Percentiles rank a stretch among this genome's conserved stretches.
These are phyloP conservation scores for Phytophthora brassicae DNA, from an alignment of 352 stramenopile genomes.

Conservation along the genomic window DNA sequence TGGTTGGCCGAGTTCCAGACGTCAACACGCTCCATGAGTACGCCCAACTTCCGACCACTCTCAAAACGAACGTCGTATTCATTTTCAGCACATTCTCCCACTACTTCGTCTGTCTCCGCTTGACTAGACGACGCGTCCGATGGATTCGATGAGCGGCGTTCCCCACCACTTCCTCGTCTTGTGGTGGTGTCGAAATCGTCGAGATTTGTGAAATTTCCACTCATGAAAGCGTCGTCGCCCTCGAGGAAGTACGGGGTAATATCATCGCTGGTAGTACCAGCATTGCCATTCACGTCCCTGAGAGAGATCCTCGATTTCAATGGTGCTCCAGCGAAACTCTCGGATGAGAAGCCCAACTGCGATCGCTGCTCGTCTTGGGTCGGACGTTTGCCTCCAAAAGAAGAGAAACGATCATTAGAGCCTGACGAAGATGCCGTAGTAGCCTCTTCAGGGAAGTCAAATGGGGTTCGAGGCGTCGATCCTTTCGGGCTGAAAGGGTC, in stretches of 20 bases:
- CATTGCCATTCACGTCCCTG: conserved; percentile 29
- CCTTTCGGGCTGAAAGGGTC: conserved; percentile 69
- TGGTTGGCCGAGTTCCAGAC: conserved; percentile 59
- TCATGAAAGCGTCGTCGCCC: conserved; percentile 60
- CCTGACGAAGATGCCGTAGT: conserved; percentile 18
- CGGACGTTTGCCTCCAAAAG: conserved; percentile 44
- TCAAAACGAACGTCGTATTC: conserved; percentile 85
- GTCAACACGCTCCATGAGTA: conserved; percentile 82
- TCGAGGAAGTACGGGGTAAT: conserved; percentile 69
- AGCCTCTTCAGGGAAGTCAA: conserved; percentile 40
- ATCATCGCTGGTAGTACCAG: conserved; percentile 27
- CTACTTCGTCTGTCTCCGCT: conserved; percentile 22
- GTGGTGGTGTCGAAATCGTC: conserved; percentile 47
- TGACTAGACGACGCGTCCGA: conserved; percentile 6
- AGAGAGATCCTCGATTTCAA: conserved; percentile 45
- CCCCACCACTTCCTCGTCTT: conserved; percentile 8
- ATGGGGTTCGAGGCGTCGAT: conserved; percentile 49
- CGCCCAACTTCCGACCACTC: conserved; percentile 71
- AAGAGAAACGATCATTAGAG: conserved; percentile 44
- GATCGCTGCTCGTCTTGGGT: conserved; percentile 69
- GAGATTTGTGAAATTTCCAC: conserved; percentile 60
- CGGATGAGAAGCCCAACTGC: conserved; percentile 55
- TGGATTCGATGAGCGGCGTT: conserved; percentile 20
- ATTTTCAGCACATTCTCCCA: conserved; percentile 41
- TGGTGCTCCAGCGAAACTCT: conserved; percentile 40